A percentile compares a stretch with the other conserved stretches of the same genome.
phyloP scores from a whole-genome alignment of 768 basidiomycete species.

The Lentinus brumalis region DNA sequence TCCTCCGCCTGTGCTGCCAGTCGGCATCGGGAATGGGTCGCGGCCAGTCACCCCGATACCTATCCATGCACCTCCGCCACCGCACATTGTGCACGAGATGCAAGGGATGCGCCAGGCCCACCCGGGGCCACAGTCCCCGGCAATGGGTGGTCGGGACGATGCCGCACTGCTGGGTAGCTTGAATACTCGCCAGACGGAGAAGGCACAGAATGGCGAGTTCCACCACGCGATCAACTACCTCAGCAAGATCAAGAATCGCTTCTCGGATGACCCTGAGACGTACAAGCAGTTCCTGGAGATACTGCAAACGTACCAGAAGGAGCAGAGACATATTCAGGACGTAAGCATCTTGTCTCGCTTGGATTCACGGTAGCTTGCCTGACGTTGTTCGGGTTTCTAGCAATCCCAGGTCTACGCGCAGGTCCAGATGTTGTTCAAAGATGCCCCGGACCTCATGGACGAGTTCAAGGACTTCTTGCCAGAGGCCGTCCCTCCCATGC shows the following conservation, averaged over 20 bases:
- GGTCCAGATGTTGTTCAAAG: slow-evolving; percentile 79
- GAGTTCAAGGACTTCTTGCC: slow-evolving; percentile 86
- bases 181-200: slow-evolving; percentile 24
- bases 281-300: slow-evolving; percentile 92
- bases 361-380: neutral
- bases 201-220: slow-evolving; percentile 59
- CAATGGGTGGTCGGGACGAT: slow-evolving; percentile 26
- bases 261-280: slow-evolving; percentile 84
- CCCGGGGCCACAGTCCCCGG: slow-evolving; percentile 43
- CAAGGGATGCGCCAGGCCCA: slow-evolving; percentile 32
- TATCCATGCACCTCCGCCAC: slow-evolving; percentile 37
- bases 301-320: slow-evolving; percentile 84
- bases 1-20: slow-evolving; percentile 30
- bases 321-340: slow-evolving; percentile 66
- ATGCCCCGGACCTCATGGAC: slow-evolving; percentile 74
- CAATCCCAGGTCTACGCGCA: slow-evolving; percentile 79
- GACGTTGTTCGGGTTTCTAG: neutral
- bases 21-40: slow-evolving; percentile 44
- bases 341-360: slow-evolving; percentile 45
- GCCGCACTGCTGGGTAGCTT: slow-evolving; percentile 67
- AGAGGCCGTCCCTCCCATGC: slow-evolving; percentile 50
- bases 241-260: slow-evolving; percentile 97
- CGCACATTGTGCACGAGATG: slow-evolving; percentile 17
- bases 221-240: slow-evolving; percentile 96
- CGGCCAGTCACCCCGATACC: slow-evolving; percentile 51